A percentile compares a stretch with the other conserved stretches of the same genome.
phyloP scores from a whole-genome alignment of 2,329 filamentous ascomycete genomes.

The Paracoccidioides brasiliensis region DNA sequence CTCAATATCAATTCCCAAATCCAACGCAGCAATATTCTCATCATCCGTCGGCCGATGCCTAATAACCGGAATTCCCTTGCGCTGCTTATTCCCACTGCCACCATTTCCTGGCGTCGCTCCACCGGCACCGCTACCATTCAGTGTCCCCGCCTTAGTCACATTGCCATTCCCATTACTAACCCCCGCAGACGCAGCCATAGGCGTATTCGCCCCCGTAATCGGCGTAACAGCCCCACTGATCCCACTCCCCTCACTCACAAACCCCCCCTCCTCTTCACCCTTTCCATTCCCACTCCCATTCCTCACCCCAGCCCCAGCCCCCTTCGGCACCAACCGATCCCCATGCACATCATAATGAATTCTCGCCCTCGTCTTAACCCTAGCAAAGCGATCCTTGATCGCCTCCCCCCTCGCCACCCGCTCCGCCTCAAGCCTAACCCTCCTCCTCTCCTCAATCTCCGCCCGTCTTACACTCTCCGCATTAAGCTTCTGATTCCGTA shows the following conservation, averaged over 20 bases:
- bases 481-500: constrained; percentile 70
- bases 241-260: constrained; percentile 29
- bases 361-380: constrained; percentile 54
- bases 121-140: constrained; percentile 32
- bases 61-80: constrained; percentile 50
- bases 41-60: constrained; percentile 72
- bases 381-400: constrained; percentile 41
- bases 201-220: constrained; percentile 39
- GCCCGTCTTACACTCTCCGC: constrained; percentile 83
- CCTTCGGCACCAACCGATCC: constrained; percentile 26
- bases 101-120: constrained; percentile 14
- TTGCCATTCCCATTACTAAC: constrained; percentile 27
- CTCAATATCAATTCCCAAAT: constrained; percentile 84
- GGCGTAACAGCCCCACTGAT: constrained; percentile 37
- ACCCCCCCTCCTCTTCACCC: background rate
- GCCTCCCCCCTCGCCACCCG: constrained; percentile 52
- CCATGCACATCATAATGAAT: constrained; percentile 53
- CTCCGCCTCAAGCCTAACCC: constrained; percentile 46
- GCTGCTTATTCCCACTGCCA: constrained; percentile 26
- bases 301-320: too few species aligned
- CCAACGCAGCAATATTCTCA: constrained; percentile 78
- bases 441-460: constrained; percentile 65
- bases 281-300: constrained; percentile 28
- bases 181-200: constrained; percentile 19
- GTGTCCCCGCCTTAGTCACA: constrained; percentile 33